These are phyloP conservation scores for Austropuccinia psidii DNA, from an alignment of 1,284 basidiomycete genomes.

Conservation along the genomic window DNA sequence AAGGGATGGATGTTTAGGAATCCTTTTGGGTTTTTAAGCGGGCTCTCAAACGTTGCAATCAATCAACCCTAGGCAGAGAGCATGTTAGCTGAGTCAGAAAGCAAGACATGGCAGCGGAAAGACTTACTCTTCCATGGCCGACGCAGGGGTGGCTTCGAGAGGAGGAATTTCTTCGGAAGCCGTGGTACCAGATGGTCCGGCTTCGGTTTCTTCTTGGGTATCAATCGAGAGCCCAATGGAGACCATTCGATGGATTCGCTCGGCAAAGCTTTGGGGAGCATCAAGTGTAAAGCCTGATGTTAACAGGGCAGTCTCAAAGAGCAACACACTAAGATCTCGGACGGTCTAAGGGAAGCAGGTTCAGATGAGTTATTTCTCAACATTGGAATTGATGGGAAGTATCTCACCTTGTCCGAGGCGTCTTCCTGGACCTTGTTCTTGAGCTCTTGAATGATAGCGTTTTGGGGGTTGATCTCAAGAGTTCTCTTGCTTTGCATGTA, in stretches of 20 bases:
- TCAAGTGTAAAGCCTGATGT: constrained; percentile 73
- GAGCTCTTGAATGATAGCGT: constrained; percentile 94
- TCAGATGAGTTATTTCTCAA: background rate
- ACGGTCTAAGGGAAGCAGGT: constrained; percentile 57
- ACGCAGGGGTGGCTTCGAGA: constrained; percentile 13
- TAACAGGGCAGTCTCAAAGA: constrained; percentile 91
- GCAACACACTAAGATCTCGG: constrained; percentile 84
- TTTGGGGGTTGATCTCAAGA: constrained; percentile 88
- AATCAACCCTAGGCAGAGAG: constrained; percentile 8
- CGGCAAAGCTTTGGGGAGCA: constrained; percentile 87
- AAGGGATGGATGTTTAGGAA: no score
- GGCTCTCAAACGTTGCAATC: no score
- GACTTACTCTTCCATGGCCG: constrained; percentile 36
- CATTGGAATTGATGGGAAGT: background rate
- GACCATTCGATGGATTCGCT: constrained; percentile 97
- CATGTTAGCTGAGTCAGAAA: background rate
- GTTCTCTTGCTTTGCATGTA: constrained; percentile 96
- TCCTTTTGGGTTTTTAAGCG: no score
- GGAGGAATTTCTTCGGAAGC: background rate
- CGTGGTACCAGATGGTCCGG: constrained; percentile 4
- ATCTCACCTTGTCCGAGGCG: constrained; percentile 72
- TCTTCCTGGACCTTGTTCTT: constrained; percentile 90
- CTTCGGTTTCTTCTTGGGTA: constrained; percentile 41
- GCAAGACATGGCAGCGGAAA: no score
- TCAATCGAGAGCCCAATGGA: constrained; percentile 57